A percentile compares a stretch with the other conserved stretches of the same genome.
Conservation (phyloP, 2,329 filamentous ascomycete genomes). For the Biscogniauxia marginata region DNA sequence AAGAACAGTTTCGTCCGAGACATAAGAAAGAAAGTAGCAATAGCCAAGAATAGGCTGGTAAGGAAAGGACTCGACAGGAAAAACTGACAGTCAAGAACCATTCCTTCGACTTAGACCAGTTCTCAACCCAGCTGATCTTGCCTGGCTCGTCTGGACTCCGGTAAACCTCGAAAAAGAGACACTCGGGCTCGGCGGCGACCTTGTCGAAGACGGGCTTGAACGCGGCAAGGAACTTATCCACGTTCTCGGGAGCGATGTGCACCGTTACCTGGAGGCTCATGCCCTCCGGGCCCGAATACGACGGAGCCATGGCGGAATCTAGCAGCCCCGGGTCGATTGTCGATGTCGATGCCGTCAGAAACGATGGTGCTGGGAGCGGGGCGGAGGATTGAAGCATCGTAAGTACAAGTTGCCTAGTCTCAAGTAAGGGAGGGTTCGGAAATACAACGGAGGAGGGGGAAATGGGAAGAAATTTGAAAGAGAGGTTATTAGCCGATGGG, state of each 20-base stretch:
- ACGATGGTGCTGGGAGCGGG: background rate
- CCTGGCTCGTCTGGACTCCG: slow-evolving; percentile 36
- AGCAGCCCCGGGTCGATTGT: background rate
- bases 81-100: slow-evolving; percentile 29
- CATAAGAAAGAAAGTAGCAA: background rate
- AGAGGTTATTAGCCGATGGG: background rate
- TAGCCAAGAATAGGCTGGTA: background rate
- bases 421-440: background rate
- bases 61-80: background rate
- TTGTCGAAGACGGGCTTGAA: slow-evolving; percentile 40
- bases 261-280: slow-evolving; percentile 30
- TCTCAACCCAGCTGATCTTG: slow-evolving; percentile 39
- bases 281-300: background rate
- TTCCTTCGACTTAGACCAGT: slow-evolving; percentile 36
- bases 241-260: slow-evolving; percentile 26
- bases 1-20: background rate
- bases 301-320: background rate
- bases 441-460: background rate
- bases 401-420: background rate
- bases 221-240: slow-evolving; percentile 23
- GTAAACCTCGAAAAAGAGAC: slow-evolving; percentile 44
- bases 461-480: background rate
- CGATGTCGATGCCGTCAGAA: background rate
- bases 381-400: background rate
- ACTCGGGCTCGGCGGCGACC: slow-evolving; percentile 42